These are phyloP conservation scores for Ceratobasidium sp. DNA, from an alignment of 1,284 basidiomycete genomes.

Conservation along the genomic window DNA sequence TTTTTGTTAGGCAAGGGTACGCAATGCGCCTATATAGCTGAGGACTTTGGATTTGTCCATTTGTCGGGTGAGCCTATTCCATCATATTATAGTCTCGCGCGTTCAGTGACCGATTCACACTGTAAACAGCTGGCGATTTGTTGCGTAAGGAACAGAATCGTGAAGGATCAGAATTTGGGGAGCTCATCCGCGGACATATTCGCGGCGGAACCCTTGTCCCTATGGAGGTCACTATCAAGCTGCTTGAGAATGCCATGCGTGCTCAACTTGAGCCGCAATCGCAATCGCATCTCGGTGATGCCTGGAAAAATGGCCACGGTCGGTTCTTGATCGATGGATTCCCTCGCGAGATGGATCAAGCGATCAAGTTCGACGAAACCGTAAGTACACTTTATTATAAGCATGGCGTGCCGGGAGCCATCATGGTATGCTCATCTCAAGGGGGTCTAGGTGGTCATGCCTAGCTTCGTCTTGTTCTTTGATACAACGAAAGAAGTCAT, in stretches of 20 bases:
- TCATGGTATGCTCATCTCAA: constrained; percentile 56
- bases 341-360: constrained; percentile 99
- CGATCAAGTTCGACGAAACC: constrained; percentile 85
- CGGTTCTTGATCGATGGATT: constrained; percentile 98
- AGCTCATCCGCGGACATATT: constrained; percentile 88
- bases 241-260: constrained; percentile 91
- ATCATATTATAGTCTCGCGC: neutral
- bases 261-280: constrained; percentile 64
- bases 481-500: constrained; percentile 90
- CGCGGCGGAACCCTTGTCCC: constrained; percentile 94
- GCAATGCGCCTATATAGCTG: constrained; percentile 87
- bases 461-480: constrained; percentile 84
- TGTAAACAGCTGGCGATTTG: constrained; percentile 85
- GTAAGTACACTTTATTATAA: constrained; percentile 56
- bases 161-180: constrained; percentile 82
- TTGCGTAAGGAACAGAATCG: constrained; percentile 92
- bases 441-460: constrained; percentile 81
- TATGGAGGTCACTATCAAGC: constrained; percentile 94
- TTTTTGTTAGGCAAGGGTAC: constrained; percentile 85
- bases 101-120: neutral
- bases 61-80: constrained; percentile 72
- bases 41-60: constrained; percentile 90
- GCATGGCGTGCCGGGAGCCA: neutral
- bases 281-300: constrained; percentile 53
- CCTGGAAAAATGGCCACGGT: constrained; percentile 76